Percentiles rank a stretch among this genome's conserved stretches.
Conservation (phyloP, 2,329 filamentous ascomycete genomes). For the Pochonia chlamydosporia region DNA sequence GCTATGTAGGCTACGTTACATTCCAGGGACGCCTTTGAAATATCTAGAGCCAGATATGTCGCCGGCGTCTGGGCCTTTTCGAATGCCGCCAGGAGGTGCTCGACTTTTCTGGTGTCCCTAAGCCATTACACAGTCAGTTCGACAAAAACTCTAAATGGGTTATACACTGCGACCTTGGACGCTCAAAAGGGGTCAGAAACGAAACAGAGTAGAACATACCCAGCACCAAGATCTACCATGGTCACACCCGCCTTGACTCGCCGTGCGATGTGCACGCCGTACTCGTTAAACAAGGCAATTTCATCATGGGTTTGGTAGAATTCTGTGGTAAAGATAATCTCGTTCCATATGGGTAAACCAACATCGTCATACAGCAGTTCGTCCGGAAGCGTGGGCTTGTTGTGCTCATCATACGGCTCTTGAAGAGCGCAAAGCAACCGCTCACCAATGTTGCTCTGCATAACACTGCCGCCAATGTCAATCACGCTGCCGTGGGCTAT, state of each 20-base stretch:
- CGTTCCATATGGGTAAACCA: conserved; percentile 33
- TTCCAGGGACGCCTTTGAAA: conserved; percentile 29
- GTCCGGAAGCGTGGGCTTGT: conserved; percentile 29
- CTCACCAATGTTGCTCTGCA: conserved; percentile 22
- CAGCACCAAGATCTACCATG: conserved; percentile 35
- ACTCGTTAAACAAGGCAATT: conserved; percentile 27
- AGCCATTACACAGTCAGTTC: background rate
- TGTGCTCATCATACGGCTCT: conserved; percentile 15
- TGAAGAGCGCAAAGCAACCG: conserved; percentile 21
- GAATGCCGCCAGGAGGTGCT: conserved; percentile 29
- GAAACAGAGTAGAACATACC: conserved; percentile 23
- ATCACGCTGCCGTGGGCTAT: conserved; percentile 25
- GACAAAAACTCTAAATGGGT: too few species aligned
- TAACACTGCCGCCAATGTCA: conserved; percentile 32
- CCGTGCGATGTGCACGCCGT: conserved; percentile 29
- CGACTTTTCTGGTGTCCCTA: conserved; percentile 36
- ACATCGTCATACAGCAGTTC: conserved; percentile 34
- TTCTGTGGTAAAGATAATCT: conserved; percentile 32
- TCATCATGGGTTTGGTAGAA: conserved; percentile 38
- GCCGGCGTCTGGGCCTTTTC: conserved; percentile 21
- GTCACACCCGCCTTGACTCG: conserved; percentile 23
- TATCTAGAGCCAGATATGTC: conserved; percentile 34
- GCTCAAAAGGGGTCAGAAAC: background rate
- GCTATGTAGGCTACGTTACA: conserved; percentile 27
- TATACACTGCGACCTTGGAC: background rate